These are phyloP conservation scores for Sideroxylon spinosum DNA, from an alignment of 179 eudicot genomes.

Conservation along the genomic window DNA sequence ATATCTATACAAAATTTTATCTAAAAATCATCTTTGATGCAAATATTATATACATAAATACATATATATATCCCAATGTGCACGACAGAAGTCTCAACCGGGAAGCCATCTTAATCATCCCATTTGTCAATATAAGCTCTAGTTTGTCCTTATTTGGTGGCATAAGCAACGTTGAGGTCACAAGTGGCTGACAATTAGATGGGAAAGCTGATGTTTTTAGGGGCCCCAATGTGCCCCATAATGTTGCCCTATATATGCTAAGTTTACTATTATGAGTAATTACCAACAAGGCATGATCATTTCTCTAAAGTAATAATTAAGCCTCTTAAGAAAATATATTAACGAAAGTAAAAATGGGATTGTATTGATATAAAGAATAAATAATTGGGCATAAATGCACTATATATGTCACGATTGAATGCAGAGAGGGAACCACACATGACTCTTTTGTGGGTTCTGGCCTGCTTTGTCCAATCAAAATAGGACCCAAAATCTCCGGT, in stretches of 20 bases:
- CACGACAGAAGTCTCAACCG: neutral
- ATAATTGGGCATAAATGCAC: neutral
- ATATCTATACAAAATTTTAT: too few species aligned
- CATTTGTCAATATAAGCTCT: neutral
- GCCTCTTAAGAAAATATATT: neutral
- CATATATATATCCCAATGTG: neutral
- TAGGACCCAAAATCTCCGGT: constrained; percentile 10
- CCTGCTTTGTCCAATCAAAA: constrained; percentile 18
- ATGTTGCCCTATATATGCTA: neutral
- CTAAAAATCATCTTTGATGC: too few species aligned
- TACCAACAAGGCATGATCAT: neutral
- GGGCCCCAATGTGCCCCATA: constrained; percentile 11
- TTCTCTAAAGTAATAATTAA: neutral
- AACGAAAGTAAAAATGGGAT: neutral
- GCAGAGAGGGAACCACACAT: neutral
- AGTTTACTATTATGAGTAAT: neutral
- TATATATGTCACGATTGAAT: neutral
- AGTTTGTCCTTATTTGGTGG: neutral
- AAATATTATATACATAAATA: too few species aligned
- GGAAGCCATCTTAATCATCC: neutral
- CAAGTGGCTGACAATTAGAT: constrained; percentile 18
- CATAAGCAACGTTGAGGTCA: neutral
- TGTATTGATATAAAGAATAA: neutral
- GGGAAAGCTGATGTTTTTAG: neutral
- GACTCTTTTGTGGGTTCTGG: constrained; percentile 12